Evolutionary conservation across 2,329 filamentous ascomycete genomes (phyloP).

Genomic region (Byssoonygena ceratinophila): DNA sequence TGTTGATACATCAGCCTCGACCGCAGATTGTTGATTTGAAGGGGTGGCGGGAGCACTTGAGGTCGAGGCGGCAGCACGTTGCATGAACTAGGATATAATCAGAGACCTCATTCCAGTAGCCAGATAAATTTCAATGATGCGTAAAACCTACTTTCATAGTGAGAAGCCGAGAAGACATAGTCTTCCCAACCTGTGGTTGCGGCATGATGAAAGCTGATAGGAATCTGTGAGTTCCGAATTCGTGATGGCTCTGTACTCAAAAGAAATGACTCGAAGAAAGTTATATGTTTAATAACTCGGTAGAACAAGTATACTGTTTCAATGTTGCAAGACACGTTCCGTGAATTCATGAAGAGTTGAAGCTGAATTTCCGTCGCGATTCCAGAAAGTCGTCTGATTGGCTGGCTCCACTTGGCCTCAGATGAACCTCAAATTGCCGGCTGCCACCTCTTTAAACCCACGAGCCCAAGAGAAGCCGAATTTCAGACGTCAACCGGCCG

Average conservation of each 20-base stretch:
- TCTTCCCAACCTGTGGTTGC: constrained; percentile 44
- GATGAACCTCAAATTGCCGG: background rate
- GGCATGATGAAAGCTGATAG: constrained; percentile 12
- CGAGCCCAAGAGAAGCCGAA: background rate
- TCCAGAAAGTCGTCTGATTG: background rate
- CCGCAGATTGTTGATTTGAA: constrained; percentile 39
- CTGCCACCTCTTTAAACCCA: constrained; percentile 8
- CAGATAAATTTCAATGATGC: background rate
- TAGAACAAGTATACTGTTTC: too few relatives aligned
- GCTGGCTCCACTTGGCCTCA: constrained; percentile 1
- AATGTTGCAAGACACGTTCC: background rate
- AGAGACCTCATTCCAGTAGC: background rate
- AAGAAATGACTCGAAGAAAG: too few relatives aligned
- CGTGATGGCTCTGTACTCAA: background rate
- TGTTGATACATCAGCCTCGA: constrained; percentile 35
- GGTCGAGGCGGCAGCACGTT: constrained; percentile 60
- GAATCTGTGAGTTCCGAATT: background rate
- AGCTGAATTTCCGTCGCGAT: background rate
- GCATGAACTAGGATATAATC: constrained; percentile 61
- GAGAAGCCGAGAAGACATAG: constrained; percentile 76
- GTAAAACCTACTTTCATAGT: constrained; percentile 61
- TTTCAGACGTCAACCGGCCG: constrained; percentile 14
- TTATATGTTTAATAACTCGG: too few relatives aligned
- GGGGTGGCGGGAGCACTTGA: constrained; percentile 39
- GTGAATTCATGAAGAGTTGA: background rate